Conservation (phyloP, 306 rosid genomes). For the Vigna hirtella region DNA sequence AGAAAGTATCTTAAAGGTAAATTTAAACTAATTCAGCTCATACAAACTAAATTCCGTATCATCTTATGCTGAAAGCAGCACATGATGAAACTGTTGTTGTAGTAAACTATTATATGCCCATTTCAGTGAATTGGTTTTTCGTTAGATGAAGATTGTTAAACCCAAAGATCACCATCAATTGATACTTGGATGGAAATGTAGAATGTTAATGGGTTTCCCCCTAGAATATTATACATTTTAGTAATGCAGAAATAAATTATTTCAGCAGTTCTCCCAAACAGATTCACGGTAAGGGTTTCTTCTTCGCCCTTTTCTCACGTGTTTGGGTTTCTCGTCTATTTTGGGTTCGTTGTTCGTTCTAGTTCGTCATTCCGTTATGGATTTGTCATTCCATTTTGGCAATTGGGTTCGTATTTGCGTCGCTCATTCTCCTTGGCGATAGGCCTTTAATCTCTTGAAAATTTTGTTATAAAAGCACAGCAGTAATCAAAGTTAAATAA, state of each 20-base stretch:
- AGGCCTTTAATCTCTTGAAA: not conserved
- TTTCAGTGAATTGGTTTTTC: conserved; percentile 16
- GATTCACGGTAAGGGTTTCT: too few relatives aligned
- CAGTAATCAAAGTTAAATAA: not conserved
- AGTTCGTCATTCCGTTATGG: too few relatives aligned
- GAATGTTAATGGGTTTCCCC: not conserved
- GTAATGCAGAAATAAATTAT: conserved; percentile 5
- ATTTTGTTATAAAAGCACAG: not conserved
- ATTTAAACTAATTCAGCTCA: not conserved
- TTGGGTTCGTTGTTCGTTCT: too few relatives aligned
- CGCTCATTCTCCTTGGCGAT: too few relatives aligned
- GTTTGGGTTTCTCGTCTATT: too few relatives aligned
- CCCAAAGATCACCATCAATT: conserved; percentile 9
- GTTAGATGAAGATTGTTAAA: conserved; percentile 9
- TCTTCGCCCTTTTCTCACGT: too few relatives aligned
- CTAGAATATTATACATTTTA: not conserved
- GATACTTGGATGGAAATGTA: conserved; percentile 1
- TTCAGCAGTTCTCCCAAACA: not conserved
- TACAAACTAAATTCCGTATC: conserved; percentile 1
- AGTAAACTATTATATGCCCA: not conserved
- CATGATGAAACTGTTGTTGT: not conserved
- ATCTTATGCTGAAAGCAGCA: not conserved
- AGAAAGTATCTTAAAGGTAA: conserved; percentile 62
- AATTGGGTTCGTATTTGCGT: too few relatives aligned
- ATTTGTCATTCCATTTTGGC: too few relatives aligned